These are phyloP conservation scores for Haematococcus sp. DNA, from an alignment of 139 green algal genomes.

Conservation along the genomic window DNA sequence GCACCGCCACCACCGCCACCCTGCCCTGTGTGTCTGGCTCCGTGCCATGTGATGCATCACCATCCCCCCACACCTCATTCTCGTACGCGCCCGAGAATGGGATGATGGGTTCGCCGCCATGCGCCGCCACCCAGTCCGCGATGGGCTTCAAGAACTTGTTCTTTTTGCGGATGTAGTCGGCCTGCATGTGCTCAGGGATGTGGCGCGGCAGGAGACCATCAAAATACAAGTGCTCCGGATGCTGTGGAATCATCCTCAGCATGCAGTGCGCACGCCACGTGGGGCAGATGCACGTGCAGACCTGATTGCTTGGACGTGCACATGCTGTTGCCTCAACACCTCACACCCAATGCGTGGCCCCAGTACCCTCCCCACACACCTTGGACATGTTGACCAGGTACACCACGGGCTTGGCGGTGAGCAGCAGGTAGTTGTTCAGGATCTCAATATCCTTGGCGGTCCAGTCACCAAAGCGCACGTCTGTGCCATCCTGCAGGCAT, in stretches of 20 bases:
- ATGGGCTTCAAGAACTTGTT: constrained; percentile 98
- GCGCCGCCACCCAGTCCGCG: constrained; percentile 82
- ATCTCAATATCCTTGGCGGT: constrained; percentile 73
- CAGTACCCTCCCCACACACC: not conserved
- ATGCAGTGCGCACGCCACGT: not conserved
- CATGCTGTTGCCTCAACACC: no score
- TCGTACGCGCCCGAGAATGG: constrained; percentile 91
- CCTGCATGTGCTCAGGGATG: not conserved
- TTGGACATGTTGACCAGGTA: constrained; percentile 75
- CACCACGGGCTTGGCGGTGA: constrained; percentile 89
- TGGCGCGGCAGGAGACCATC: no score
- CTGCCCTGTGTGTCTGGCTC: no score
- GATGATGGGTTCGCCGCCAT: constrained; percentile 93
- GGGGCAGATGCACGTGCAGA: no score
- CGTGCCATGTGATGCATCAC: no score
- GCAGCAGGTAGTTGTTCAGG: constrained; percentile 73
- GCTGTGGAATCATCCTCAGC: no score
- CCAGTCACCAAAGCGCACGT: constrained; percentile 88
- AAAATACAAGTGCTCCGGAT: no score
- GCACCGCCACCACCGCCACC: no score
- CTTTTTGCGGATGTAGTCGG: constrained; percentile 92
- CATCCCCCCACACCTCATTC: constrained; percentile 62
- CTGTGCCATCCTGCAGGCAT: constrained; percentile 68
- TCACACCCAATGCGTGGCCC: no score
- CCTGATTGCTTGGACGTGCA: no score